Evolutionary conservation across 148 eudicot species (phyloP).

Genomic region (Polygonum aviculare): DNA sequence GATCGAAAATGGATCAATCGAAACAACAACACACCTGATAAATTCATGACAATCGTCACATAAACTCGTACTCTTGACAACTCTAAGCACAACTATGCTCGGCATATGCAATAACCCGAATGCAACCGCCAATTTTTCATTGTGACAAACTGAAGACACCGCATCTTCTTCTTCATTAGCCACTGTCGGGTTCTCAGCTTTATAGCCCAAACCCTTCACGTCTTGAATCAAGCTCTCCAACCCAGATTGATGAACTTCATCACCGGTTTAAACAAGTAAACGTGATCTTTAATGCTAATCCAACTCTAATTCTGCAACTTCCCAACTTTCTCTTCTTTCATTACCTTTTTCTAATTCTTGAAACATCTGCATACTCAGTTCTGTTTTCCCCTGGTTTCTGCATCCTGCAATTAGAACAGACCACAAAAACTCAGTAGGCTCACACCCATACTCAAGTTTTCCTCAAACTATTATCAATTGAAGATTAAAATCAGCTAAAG

Average conservation of each 20-base stretch:
- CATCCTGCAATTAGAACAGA: too few relatives aligned
- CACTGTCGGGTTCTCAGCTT: constrained; percentile 15
- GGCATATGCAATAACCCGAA: constrained; percentile 47
- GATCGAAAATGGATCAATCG: too few relatives aligned
- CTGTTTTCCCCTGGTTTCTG: too few relatives aligned
- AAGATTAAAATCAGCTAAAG: too few relatives aligned
- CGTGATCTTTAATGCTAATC: constrained; percentile 49
- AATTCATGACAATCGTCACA: constrained; percentile 59
- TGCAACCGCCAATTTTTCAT: constrained; percentile 60
- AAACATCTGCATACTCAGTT: constrained; percentile 63
- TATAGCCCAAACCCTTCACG: constrained; percentile 28
- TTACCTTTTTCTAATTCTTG: constrained; percentile 53
- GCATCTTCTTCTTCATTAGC: constrained; percentile 16
- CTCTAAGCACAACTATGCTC: constrained; percentile 25
- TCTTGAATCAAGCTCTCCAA: constrained; percentile 30
- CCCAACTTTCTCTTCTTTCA: constrained; percentile 45
- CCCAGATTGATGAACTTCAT: constrained; percentile 12
- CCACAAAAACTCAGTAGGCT: too few relatives aligned
- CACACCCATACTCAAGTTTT: constrained; percentile 28
- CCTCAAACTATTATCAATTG: too few relatives aligned
- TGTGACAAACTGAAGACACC: constrained; percentile 30
- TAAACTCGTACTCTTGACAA: constrained; percentile 51
- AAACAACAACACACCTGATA: too few relatives aligned
- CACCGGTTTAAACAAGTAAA: constrained; percentile 37
- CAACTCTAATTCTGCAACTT: constrained; percentile 63